Evolutionary conservation across 306 rosid genomes (phyloP).

Genomic region (Arachis stenosperma): DNA sequence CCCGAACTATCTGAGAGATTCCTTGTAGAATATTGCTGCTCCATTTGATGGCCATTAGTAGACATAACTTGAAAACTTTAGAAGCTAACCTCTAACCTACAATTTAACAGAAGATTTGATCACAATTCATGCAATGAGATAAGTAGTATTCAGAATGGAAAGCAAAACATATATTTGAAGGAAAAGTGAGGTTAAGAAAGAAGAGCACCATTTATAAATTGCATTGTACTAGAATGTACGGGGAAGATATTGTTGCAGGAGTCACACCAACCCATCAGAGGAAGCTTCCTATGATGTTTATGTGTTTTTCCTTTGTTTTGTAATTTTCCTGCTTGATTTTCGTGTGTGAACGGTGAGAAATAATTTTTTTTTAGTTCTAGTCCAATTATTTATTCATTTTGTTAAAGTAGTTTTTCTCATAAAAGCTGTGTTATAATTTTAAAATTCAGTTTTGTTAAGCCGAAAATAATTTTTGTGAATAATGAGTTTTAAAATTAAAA

Average conservation of each 20-base stretch:
- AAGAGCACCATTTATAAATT: not conserved
- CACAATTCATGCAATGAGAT: slow-evolving; percentile 24
- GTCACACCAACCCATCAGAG: slow-evolving; percentile 24
- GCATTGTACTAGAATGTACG: not conserved
- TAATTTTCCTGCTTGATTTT: not conserved
- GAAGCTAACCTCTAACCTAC: slow-evolving; percentile 42
- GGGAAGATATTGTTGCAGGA: slow-evolving; percentile 30
- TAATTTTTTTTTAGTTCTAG: no score
- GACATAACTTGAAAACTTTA: slow-evolving; percentile 55
- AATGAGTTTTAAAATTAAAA: no score
- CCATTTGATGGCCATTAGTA: slow-evolving; percentile 67
- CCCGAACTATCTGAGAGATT: slow-evolving; percentile 64
- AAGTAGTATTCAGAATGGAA: slow-evolving; percentile 31
- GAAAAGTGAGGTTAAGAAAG: not conserved
- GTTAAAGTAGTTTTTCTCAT: no score
- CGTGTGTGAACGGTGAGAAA: not conserved
- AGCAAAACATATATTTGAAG: slow-evolving; percentile 12
- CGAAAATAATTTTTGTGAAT: no score
- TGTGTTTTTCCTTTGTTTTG: slow-evolving; percentile 23
- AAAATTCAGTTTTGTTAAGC: no score
- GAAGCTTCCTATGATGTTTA: slow-evolving; percentile 48
- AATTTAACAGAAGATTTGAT: slow-evolving; percentile 37
- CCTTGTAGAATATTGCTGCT: slow-evolving; percentile 59
- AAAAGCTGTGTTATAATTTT: no score
- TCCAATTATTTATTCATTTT: no score